Base-by-base conservation (phyloP, 176 grass and related monocot species). In the Hordeum marinum region DNA sequence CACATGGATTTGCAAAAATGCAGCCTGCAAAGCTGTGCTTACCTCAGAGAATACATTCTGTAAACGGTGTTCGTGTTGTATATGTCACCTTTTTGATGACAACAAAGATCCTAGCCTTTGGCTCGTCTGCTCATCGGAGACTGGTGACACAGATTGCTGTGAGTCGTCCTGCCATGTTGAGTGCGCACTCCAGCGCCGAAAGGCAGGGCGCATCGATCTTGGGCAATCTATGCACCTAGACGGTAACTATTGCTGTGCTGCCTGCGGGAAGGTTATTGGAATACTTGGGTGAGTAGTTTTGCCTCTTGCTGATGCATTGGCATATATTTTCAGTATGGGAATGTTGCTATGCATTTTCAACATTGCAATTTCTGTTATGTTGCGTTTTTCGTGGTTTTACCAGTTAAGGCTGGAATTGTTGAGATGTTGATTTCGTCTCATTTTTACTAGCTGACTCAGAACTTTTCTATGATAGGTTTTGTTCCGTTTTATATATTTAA, bases 61-160 rank as follows among this genome's bases (percentile, higher is more conserved):
- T 88, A 99, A 92, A 82, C 89, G 96, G 82, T 99, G 96, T 78
- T 99, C 96, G 18, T 99, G 96, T 76, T 99, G 94, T 88, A 96
- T 99, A 66, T 99, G 96, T 26, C 96, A 99, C 81, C 79, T 72
- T 45, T 99, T 92, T 34, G 96, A 99, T 88, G 96, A 96, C 87
- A 99, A 99, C 90, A 99, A 99, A 85, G 96, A 99, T 75, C 96
- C 96, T 68, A 96, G 96, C 73, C 91, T 99, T 81, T 99, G 96
- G 96, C 80, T 99, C 24, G 96, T 99, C 71, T 99, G 96, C 83
- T 85, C 91, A 82, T 94, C 94, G 18, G 96, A 96, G 83, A 79
- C 50, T 84, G 93, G 62, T 25, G 96, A 94, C 43, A 87, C 68
- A 60, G 94, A 96, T 87, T 99, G 92, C 37, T 99, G 96, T 58